Evolutionary conservation across 1,284 basidiomycete genomes (phyloP).

Genomic region (Agroathelia rolfsii): DNA sequence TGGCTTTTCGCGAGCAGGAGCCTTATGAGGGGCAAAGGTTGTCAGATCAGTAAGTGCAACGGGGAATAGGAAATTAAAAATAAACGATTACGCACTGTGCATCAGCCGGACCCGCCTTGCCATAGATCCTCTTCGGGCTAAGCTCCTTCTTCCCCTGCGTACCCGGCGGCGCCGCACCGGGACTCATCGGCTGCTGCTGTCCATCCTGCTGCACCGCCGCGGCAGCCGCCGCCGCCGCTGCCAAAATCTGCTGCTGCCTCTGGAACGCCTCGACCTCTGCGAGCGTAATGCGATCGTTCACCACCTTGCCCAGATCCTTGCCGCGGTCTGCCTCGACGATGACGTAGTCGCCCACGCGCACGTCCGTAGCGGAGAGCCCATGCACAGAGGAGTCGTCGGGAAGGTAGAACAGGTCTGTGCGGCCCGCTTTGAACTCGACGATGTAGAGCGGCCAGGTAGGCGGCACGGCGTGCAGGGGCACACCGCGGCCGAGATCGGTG

Average conservation of each 20-base stretch:
- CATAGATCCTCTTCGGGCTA: slow-evolving; percentile 93
- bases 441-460: slow-evolving; percentile 86
- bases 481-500: slow-evolving; percentile 79
- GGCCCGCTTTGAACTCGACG: slow-evolving; percentile 94
- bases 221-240: slow-evolving; percentile 31
- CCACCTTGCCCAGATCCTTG: slow-evolving; percentile 84
- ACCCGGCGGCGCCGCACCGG: slow-evolving; percentile 26
- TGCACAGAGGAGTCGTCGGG: slow-evolving; percentile 56
- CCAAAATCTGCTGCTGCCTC: slow-evolving; percentile 47
- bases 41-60: slow-evolving; percentile 7
- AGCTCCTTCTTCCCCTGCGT: slow-evolving; percentile 71
- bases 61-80: slow-evolving; percentile 1
- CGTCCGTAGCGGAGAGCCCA: slow-evolving; percentile 41
- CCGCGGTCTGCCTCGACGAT: slow-evolving; percentile 97
- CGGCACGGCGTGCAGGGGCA: slow-evolving; percentile 78
- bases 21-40: slow-evolving; percentile 27
- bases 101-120: slow-evolving; percentile 82
- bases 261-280: slow-evolving; percentile 88
- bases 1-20: slow-evolving; percentile 71
- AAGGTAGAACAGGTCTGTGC: slow-evolving; percentile 90
- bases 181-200: slow-evolving; percentile 51
- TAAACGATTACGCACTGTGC: slow-evolving; percentile 61
- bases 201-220: slow-evolving; percentile 29
- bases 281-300: slow-evolving; percentile 85
- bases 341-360: slow-evolving; percentile 81